Conservation (phyloP, 1,139 yeast species). For the Wickerhamiella infanticola region DNA sequence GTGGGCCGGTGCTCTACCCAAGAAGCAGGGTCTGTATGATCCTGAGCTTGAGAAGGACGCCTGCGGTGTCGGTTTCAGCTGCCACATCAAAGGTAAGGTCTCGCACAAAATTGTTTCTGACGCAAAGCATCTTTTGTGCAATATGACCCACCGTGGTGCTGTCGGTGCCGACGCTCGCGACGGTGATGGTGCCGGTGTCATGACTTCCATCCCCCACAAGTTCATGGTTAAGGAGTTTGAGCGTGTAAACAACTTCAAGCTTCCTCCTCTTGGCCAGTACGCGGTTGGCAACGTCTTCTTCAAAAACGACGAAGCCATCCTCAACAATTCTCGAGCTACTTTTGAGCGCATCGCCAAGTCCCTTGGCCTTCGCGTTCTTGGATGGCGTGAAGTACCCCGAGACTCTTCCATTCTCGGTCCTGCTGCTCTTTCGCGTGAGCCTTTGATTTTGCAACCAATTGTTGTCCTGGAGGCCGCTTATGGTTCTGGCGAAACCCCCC, state of each 20-base stretch:
- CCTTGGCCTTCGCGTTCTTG: conserved; percentile 68
- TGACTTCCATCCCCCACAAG: conserved; percentile 82
- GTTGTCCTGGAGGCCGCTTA: conserved; percentile 51
- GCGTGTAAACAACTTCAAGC: conserved; percentile 34
- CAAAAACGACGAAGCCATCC: conserved; percentile 55
- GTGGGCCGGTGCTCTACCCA: conserved; percentile 86
- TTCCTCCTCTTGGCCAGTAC: conserved; percentile 72
- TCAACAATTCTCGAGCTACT: conserved; percentile 52
- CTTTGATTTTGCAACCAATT: conserved; percentile 76
- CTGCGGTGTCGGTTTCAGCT: conserved; percentile 96
- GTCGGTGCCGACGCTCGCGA: conserved; percentile 90
- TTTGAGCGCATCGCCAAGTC: conserved; percentile 69
- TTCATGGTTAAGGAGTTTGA: conserved; percentile 75
- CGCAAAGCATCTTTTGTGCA: conserved; percentile 69
- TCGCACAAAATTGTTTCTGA: conserved; percentile 91
- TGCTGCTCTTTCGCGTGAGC: conserved; percentile 88
- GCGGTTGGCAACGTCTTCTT: conserved; percentile 92
- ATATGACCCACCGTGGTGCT: conserved; percentile 98
- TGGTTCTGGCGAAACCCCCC: conserved; percentile 27
- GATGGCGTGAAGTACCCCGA: conserved; percentile 94
- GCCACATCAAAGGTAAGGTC: conserved; percentile 76
- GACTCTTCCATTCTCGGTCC: conserved; percentile 90
- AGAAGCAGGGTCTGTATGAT: conserved; percentile 78
- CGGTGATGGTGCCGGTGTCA: conserved; percentile 98
- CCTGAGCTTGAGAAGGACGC: conserved; percentile 94